Percentiles rank a stretch among this genome's conserved stretches.
phyloP scores from a whole-genome alignment of 768 basidiomycete species.

The Boletus pseudopeckii region DNA sequence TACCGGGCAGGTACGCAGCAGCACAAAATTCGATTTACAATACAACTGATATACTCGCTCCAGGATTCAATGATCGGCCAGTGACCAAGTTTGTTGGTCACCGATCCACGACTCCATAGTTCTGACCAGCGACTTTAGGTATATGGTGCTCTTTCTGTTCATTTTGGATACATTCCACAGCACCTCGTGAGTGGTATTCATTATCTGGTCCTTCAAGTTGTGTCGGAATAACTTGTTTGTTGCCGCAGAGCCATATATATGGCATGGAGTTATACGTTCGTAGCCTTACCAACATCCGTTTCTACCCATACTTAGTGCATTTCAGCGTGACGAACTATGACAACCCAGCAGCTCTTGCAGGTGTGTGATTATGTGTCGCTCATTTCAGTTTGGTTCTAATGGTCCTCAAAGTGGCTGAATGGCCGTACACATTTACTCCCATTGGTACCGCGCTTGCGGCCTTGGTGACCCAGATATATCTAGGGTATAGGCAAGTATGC shows the following conservation, averaged over 20 bases:
- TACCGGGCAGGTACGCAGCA: slow-evolving; percentile 20
- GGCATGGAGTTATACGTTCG: slow-evolving; percentile 18
- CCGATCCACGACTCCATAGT: not conserved
- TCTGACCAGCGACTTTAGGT: not conserved
- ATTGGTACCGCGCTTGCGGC: slow-evolving; percentile 47
- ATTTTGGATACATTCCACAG: slow-evolving; percentile 19
- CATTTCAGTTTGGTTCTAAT: not conserved
- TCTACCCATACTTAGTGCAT: not conserved
- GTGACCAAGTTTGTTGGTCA: not conserved
- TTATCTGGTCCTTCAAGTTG: no score
- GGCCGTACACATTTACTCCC: slow-evolving; percentile 52
- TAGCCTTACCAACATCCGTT: not conserved
- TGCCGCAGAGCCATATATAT: slow-evolving; percentile 17
- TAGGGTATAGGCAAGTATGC: slow-evolving; percentile 40
- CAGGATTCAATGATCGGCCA: slow-evolving; percentile 15
- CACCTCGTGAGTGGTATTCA: slow-evolving; percentile 5
- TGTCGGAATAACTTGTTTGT: not conserved
- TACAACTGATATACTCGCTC: not conserved
- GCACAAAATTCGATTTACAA: not conserved
- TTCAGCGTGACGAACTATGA: not conserved
- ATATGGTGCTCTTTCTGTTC: slow-evolving; percentile 15
- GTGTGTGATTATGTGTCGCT: not conserved
- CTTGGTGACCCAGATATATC: slow-evolving; percentile 48
- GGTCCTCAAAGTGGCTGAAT: slow-evolving; percentile 19
- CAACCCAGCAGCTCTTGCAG: not conserved